Evolutionary conservation across 768 basidiomycete species (phyloP), one percentile per base, ranked within the genome.

Genomic region (Daedaleopsis nitida): DNA sequence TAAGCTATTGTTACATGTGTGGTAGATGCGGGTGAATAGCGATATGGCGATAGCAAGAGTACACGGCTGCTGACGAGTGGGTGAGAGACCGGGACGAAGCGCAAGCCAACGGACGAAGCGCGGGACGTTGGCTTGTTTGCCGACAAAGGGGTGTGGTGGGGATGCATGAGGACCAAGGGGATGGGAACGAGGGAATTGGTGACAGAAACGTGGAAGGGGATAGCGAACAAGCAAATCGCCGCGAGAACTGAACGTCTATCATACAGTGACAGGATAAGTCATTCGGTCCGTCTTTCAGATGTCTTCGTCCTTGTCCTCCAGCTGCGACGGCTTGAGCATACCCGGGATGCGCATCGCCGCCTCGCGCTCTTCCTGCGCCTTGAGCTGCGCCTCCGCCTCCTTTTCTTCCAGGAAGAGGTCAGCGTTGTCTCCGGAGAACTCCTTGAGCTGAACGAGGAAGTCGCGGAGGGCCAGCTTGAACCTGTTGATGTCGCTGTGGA

Each of bases 391-490:
- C 74, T 96, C 96, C 4, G 85, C 83, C 73, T 98, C 96, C 76
- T 94, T 96, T 76, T 98, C 97, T 70, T 98, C 96, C 66, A 94
- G 79, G 78, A 82, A 98, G 39, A 98, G 80, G 65, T 98, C 97
- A 10, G 94, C 78, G 65, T 96, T 96, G 70, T 97, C 95, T 62
- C 89, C 92, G 7, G 94, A 94, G 79, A 97, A 98, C 76, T 98
- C 97, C 73, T 97, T 97, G 64, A 99, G 86, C 68, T 95, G 92
- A 67, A 99, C 94, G 58, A 99, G 86, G 88, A 98, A 99, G 76
- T 98, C 97, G 59, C 96, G 92, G 51, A 98, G 81, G 16, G 91
- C 88, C 66, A 93, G 80, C 78, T 98, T 98, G 88, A 98, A 99
- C 65, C 89, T 86, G 68, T 88, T 90, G 75, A 88, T 85, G 68